These are phyloP conservation scores for Salvia rosmarinus DNA, from an alignment of 257 asterid genomes.

Conservation along the genomic window DNA sequence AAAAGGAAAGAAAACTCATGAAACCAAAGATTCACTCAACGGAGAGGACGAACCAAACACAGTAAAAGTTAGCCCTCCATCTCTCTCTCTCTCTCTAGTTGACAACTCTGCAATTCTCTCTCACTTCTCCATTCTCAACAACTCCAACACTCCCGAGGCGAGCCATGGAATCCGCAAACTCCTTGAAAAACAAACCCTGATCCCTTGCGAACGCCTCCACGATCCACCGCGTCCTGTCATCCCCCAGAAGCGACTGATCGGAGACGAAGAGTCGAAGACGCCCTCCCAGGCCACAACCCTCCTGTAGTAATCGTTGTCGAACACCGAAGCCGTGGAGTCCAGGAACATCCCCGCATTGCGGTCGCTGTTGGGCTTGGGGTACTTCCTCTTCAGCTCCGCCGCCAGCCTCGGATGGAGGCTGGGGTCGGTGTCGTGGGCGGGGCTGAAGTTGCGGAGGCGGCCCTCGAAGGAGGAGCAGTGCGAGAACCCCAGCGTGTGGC, in stretches of 20 bases:
- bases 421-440: slow-evolving; percentile 62
- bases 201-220: slow-evolving; percentile 64
- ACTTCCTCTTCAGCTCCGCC: slow-evolving; percentile 46
- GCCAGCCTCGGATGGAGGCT: slow-evolving; percentile 51
- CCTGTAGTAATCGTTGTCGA: slow-evolving; percentile 64
- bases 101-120: slow-evolving; percentile 60
- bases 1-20: not conserved
- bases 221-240: slow-evolving; percentile 57
- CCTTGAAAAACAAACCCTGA: slow-evolving; percentile 51
- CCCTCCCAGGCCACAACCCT: slow-evolving; percentile 55
- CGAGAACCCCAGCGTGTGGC: slow-evolving; percentile 77
- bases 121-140: slow-evolving; percentile 57
- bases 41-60: not conserved
- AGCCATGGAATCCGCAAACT: slow-evolving; percentile 63
- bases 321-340: slow-evolving; percentile 62
- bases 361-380: slow-evolving; percentile 53
- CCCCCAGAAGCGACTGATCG: slow-evolving; percentile 59
- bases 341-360: slow-evolving; percentile 59
- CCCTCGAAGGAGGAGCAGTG: slow-evolving; percentile 79
- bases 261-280: slow-evolving; percentile 63
- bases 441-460: slow-evolving; percentile 66
- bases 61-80: not conserved
- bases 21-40: not conserved
- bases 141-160: slow-evolving; percentile 71
- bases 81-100: slow-evolving; percentile 25